A percentile compares a stretch with the other conserved stretches of the same genome.
Evolutionary conservation across 192 early-diverging fungal species (phyloP).

Genomic region (Paraglomus brasilianum): DNA sequence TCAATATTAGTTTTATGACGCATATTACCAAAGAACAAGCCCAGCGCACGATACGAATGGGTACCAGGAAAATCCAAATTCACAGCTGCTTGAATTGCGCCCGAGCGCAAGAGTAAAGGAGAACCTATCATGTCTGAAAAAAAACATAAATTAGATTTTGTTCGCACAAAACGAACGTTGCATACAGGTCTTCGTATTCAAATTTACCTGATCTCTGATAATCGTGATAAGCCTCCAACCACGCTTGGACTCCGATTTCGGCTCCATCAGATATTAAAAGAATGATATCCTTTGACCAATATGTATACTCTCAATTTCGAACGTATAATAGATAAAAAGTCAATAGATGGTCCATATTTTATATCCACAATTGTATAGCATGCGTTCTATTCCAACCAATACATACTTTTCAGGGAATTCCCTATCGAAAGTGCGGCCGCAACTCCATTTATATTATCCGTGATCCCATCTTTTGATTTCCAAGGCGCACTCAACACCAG

Average conservation of each 20-base stretch:
- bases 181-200: not conserved
- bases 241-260: slow-evolving; percentile 74
- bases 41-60: slow-evolving; percentile 61
- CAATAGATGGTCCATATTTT: too few species aligned
- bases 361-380: slow-evolving; percentile 18
- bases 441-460: slow-evolving; percentile 47
- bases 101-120: slow-evolving; percentile 52
- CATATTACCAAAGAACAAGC: slow-evolving; percentile 66
- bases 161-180: not conserved
- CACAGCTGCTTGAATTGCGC: slow-evolving; percentile 83
- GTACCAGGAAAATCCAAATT: slow-evolving; percentile 81
- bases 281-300: slow-evolving; percentile 93
- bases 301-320: slow-evolving; percentile 51
- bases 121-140: slow-evolving; percentile 31
- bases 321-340: too few species aligned
- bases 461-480: slow-evolving; percentile 52
- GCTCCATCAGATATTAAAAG: slow-evolving; percentile 82
- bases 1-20: not conserved
- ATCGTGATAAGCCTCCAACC: slow-evolving; percentile 91
- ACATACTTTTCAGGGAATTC: slow-evolving; percentile 56
- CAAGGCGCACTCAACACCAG: slow-evolving; percentile 83
- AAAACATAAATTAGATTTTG: not conserved
- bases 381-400: not conserved
- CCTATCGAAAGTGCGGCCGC: slow-evolving; percentile 49
- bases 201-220: slow-evolving; percentile 38